A percentile compares a stretch with the other conserved stretches of the same genome.
phyloP scores from a whole-genome alignment of 495 filamentous ascomycete species.

The Podospora australis region DNA sequence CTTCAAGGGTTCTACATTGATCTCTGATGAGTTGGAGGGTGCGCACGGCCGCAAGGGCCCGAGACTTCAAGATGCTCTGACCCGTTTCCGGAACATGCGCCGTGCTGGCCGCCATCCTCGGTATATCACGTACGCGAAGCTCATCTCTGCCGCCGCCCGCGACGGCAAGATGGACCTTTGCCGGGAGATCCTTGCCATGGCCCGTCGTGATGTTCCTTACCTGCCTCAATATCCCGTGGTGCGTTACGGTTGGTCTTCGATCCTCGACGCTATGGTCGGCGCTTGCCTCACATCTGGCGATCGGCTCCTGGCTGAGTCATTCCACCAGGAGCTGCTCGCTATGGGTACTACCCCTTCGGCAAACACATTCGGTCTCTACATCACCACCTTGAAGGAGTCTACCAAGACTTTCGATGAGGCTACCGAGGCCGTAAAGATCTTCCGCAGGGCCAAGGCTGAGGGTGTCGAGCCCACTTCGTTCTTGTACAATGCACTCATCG shows the following conservation, averaged over 20 bases:
- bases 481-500: constrained; percentile 96
- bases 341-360: constrained; percentile 88
- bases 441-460: constrained; percentile 87
- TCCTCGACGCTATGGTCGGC: constrained; percentile 93
- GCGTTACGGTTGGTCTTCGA: constrained; percentile 88
- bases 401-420: constrained; percentile 97
- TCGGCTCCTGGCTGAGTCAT: constrained; percentile 69
- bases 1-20: constrained; percentile 82
- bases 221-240: constrained; percentile 75
- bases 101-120: constrained; percentile 84
- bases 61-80: constrained; percentile 73
- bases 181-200: constrained; percentile 81
- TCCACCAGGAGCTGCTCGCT: constrained; percentile 80
- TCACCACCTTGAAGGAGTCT: constrained; percentile 93
- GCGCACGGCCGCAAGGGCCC: constrained; percentile 59
- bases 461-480: constrained; percentile 94
- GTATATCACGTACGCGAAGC: constrained; percentile 92
- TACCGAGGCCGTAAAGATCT: constrained; percentile 92
- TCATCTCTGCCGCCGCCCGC: constrained; percentile 85
- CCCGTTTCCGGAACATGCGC: constrained; percentile 84
- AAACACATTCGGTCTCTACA: constrained; percentile 97
- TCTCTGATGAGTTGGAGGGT: constrained; percentile 79
- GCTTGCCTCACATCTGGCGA: constrained; percentile 82
- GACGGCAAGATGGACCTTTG: constrained; percentile 70
- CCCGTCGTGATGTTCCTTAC: constrained; percentile 77